A percentile compares a stretch with the other conserved stretches of the same genome.
Conservation (phyloP, 164 flowering plant genomes). For the Chimonanthus praecox region DNA sequence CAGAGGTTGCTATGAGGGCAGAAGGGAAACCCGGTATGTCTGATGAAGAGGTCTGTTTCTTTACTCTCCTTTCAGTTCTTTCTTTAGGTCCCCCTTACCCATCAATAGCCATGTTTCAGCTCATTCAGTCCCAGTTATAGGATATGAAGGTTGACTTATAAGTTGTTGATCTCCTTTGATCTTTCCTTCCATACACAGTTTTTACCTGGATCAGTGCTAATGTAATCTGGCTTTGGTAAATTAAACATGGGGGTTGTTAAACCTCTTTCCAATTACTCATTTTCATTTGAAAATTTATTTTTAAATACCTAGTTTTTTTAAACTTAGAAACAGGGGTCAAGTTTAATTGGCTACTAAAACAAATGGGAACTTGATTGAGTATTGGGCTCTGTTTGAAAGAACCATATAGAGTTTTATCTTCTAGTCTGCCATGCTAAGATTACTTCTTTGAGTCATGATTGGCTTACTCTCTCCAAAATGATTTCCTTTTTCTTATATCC, state of each 20-base stretch:
- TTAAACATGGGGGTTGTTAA: not conserved
- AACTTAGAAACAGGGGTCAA: too few species aligned
- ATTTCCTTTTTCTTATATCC: not conserved
- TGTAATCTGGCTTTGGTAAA: not conserved
- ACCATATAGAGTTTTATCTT: not conserved
- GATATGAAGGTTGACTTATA: not conserved
- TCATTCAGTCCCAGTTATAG: not conserved
- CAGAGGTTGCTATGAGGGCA: constrained; percentile 83
- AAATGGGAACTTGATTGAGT: not conserved
- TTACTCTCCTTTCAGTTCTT: not conserved
- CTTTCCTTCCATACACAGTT: not conserved
- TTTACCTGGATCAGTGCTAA: not conserved
- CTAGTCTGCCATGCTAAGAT: not conserved
- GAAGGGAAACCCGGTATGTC: constrained; percentile 89
- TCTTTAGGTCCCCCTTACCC: not conserved
- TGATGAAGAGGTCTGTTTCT: constrained; percentile 68
- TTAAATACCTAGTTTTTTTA: too few species aligned
- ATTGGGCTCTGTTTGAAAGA: not conserved
- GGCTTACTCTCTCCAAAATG: not conserved
- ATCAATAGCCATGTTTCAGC: not conserved
- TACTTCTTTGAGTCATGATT: not conserved
- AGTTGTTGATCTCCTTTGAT: not conserved
- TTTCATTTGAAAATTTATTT: not conserved
- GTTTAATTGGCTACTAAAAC: too few species aligned
- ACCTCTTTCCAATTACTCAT: not conserved